phyloP scores from a whole-genome alignment of 768 basidiomycete genomes.

The Lactarius pseudohatsudake region DNA sequence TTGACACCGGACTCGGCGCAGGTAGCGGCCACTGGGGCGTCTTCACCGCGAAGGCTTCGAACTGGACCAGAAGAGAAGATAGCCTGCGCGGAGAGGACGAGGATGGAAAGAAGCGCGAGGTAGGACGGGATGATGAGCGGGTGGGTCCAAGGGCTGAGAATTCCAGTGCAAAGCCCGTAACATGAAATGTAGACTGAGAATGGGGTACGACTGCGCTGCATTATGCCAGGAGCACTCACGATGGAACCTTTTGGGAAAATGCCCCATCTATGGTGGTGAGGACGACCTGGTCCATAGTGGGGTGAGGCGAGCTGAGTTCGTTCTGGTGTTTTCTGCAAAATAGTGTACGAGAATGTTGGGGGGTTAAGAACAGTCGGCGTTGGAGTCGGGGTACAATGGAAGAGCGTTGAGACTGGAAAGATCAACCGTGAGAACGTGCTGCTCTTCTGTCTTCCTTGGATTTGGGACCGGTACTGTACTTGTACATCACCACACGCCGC shows the following conservation, averaged over 20 bases:
- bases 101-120: slow-evolving; percentile 11
- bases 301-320: too few species aligned
- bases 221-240: slow-evolving; percentile 7
- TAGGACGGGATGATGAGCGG: slow-evolving; percentile 24
- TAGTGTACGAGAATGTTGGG: too few species aligned
- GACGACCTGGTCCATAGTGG: slow-evolving; percentile 12
- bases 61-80: not conserved
- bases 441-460: too few species aligned
- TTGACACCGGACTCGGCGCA: not conserved
- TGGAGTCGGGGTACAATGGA: too few species aligned
- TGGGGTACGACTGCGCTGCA: too few species aligned
- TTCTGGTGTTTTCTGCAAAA: too few species aligned
- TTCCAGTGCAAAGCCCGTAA: not conserved
- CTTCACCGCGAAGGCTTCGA: not conserved
- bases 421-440: too few species aligned
- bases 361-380: too few species aligned
- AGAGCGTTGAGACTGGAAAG: too few species aligned
- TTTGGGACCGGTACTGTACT: too few species aligned
- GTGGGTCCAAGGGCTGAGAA: slow-evolving; percentile 16
- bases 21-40: not conserved
- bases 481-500: slow-evolving; percentile 25
- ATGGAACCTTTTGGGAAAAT: not conserved
- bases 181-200: not conserved
- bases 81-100: slow-evolving; percentile 6
- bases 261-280: not conserved